Evolutionary conservation across 192 early-diverging fungal species (phyloP).

Genomic region (Backusella parvicylindrica): DNA sequence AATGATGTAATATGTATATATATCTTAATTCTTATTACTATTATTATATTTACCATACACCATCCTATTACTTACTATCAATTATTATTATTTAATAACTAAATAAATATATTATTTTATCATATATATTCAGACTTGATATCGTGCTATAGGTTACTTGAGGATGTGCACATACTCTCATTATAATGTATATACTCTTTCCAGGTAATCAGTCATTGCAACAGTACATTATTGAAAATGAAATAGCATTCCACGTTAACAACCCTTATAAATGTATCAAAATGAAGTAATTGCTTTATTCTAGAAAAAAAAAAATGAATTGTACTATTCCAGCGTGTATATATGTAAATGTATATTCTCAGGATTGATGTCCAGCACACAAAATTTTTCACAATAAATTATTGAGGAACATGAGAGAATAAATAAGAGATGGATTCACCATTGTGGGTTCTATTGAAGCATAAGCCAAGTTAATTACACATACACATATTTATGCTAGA

Average conservation of each 20-base stretch:
- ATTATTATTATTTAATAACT: neutral
- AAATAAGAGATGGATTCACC: constrained; percentile 66
- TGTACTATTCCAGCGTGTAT: neutral
- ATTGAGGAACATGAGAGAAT: constrained; percentile 42
- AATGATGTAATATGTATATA: neutral
- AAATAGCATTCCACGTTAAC: too few relatives aligned
- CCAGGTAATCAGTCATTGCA: too few relatives aligned
- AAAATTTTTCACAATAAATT: constrained; percentile 1
- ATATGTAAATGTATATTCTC: neutral
- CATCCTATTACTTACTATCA: neutral
- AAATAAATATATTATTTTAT: neutral
- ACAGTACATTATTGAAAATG: too few relatives aligned
- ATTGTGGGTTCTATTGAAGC: constrained; percentile 54
- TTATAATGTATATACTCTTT: too few relatives aligned
- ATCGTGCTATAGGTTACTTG: too few relatives aligned
- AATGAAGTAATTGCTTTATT: neutral
- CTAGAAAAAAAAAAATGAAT: neutral
- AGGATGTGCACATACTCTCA: too few relatives aligned
- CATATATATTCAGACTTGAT: neutral
- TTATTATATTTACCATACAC: neutral
- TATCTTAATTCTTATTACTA: neutral
- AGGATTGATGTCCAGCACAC: neutral
- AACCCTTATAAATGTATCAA: neutral
- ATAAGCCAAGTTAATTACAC: neutral
- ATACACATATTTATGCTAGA: neutral